phyloP scores from a whole-genome alignment of 345 rosid genomes.

The Durio zibethinus region DNA sequence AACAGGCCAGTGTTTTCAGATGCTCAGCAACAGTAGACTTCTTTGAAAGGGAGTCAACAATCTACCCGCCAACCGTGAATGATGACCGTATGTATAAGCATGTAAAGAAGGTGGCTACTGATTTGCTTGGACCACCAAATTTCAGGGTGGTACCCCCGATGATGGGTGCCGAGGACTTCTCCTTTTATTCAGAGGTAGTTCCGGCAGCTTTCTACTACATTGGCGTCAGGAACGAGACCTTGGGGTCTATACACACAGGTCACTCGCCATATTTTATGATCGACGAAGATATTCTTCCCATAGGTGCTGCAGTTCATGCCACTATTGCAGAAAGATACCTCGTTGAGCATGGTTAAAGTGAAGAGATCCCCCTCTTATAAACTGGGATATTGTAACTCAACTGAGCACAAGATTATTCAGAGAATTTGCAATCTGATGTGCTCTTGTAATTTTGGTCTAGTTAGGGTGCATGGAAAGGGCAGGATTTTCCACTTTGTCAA shows the following conservation, averaged over 20 bases:
- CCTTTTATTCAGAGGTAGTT: conserved; percentile 62
- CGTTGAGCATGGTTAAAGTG: conserved; percentile 30
- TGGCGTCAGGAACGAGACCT: conserved; percentile 67
- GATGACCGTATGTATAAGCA: conserved; percentile 56
- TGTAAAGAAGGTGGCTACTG: conserved; percentile 54
- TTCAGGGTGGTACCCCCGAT: conserved; percentile 61
- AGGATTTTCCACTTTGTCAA: neutral
- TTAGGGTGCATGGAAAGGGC: neutral
- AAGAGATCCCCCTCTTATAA: neutral
- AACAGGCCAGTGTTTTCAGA: conserved; percentile 62
- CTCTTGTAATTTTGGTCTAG: conserved; percentile 4
- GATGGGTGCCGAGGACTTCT: conserved; percentile 96
- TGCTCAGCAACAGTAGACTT: conserved; percentile 65
- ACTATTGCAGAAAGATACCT: conserved; percentile 78
- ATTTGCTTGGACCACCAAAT: conserved; percentile 49
- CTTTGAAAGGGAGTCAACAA: conserved; percentile 56
- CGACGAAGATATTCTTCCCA: conserved; percentile 76
- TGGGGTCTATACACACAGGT: conserved; percentile 63
- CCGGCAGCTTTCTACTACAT: conserved; percentile 79
- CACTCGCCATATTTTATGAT: conserved; percentile 85
- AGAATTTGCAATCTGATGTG: neutral
- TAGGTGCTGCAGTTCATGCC: conserved; percentile 82
- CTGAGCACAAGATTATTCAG: neutral
- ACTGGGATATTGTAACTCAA: neutral
- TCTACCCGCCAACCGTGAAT: conserved; percentile 72